Evolutionary conservation across 768 basidiomycete species (phyloP).

Genomic region (Lactarius trivialis): DNA sequence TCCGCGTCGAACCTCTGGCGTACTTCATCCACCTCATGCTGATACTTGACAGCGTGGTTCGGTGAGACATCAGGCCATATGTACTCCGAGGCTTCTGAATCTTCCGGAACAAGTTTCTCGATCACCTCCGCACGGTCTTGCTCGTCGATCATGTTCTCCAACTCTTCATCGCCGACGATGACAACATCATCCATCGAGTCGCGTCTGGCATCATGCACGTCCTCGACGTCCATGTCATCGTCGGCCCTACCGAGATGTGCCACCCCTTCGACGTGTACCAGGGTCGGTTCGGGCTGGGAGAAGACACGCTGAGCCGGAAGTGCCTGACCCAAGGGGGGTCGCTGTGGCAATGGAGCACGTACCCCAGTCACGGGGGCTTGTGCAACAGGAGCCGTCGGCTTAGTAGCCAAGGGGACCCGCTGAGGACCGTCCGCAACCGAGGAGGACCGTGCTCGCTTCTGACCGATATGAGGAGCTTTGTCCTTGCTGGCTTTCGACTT

Average conservation of each 20-base stretch:
- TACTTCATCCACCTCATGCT: constrained; percentile 59
- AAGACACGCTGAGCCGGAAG: constrained; percentile 36
- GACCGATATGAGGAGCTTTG: constrained; percentile 38
- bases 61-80: constrained; percentile 74
- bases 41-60: constrained; percentile 49
- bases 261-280: constrained; percentile 29
- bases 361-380: constrained; percentile 22
- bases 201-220: constrained; percentile 28
- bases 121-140: constrained; percentile 38
- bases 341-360: constrained; percentile 23
- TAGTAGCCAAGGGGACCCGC: constrained; percentile 63
- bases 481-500: constrained; percentile 52
- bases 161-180: constrained; percentile 47
- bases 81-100: constrained; percentile 11
- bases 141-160: constrained; percentile 57
- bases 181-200: constrained; percentile 40
- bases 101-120: constrained; percentile 34
- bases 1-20: constrained; percentile 62
- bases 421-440: constrained; percentile 60
- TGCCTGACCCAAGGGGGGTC: constrained; percentile 31
- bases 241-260: constrained; percentile 21
- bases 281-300: constrained; percentile 36
- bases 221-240: constrained; percentile 60
- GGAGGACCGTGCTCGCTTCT: constrained; percentile 56
- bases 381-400: constrained; percentile 23